Base-by-base conservation (phyloP, 2,329 filamentous ascomycete genomes). In the Colletotrichum tropicicola region DNA sequence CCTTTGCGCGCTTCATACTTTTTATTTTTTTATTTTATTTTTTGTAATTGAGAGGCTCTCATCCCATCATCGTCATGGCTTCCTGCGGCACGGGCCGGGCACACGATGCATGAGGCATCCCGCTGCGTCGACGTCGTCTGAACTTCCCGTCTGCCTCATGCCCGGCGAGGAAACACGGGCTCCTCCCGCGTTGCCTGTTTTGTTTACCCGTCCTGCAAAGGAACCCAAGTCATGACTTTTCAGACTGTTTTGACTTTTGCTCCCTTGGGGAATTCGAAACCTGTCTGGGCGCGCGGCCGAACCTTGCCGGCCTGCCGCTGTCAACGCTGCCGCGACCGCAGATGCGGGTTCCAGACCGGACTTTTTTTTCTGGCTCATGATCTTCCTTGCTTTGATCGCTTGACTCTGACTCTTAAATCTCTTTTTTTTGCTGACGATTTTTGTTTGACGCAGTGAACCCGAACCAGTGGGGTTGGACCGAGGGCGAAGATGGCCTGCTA, bases 381-480 rank as follows among this genome's bases (percentile, higher is more conserved):
- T n/a, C n/a, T n/a, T n/a, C n/a, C n/a, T n/a, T n/a, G n/a, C n/a
- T n/a, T n/a, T n/a, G n/a, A n/a, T n/a, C n/a, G n/a, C n/a, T n/a
- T n/a, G n/a, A n/a, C n/a, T n/a, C n/a, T n/a, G n/a, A n/a, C n/a
- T n/a, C n/a, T n/a, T 9, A 41, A 4, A 15, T 17, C 37, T 55
- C 6, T n/a, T 49, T n/a, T n/a, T n/a, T n/a, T n/a, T n/a, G 57
- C 61, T 65, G 35, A 65, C 57, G 56, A 55, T 49, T 30, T 44
- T 27, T 51, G n/a, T 57, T 49, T 21, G 13, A 35, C 35, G 15
- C 61, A 86, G 84, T 86, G 59, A 86, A 87, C 69, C 84, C 85
- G 48, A 87, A 87, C 68, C 84, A 85, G 73, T 87, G 84, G 84
- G 83, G 82, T 68, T 79, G 82, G 70, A 68, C 75, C 21, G 69